Base-by-base conservation (phyloP, 768 basidiomycete species). In the Russula compacta region DNA sequence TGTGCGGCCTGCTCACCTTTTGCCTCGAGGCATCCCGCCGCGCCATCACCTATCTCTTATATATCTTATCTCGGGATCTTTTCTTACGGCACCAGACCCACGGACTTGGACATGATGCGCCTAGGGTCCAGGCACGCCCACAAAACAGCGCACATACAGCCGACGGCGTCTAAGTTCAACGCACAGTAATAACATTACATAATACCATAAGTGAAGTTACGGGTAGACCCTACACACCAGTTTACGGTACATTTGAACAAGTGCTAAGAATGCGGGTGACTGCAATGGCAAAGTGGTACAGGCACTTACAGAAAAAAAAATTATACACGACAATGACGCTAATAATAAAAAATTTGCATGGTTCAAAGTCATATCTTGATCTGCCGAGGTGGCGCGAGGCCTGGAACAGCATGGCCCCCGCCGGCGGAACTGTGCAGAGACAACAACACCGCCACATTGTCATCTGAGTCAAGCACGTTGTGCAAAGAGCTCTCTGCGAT, bases 401-500 rank as follows among this genome's bases (percentile, higher is more conserved):
- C 73, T 61, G 71, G 72, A 61, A 69, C 70, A 51, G 69, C 49
- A 49, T 69, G 66, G 19, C 73, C 70, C 19, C 67, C 50, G 21
- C 58, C 56, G 19, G 66, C 48, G 24, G 64, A 55, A 17, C 50
- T 39, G 68, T 91, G 89, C 46, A 90, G 77, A 42, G 79, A 80
- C 55, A 92, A 81, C 48, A 92, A 81, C 48, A 79, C 78, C 29
- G 79, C 71, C 12, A 78, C 77, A 55, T 92, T 90, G 73, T 89
- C 85, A 59, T 76, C 79, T 19, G 82, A 83, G 69, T 86, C 80
- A 43, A 92, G 76, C 29, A 89, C 86, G 61, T 81, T 79, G 11
- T 77, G 74, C 50, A 92, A 85, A 1, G 89, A 91, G 59, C 81
- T 77, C 70, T 85, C 84, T 15, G 85, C 87, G 10, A 86, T 78